Conservation (phyloP, 331 rosid genomes). For the Dryas integrifolia region DNA sequence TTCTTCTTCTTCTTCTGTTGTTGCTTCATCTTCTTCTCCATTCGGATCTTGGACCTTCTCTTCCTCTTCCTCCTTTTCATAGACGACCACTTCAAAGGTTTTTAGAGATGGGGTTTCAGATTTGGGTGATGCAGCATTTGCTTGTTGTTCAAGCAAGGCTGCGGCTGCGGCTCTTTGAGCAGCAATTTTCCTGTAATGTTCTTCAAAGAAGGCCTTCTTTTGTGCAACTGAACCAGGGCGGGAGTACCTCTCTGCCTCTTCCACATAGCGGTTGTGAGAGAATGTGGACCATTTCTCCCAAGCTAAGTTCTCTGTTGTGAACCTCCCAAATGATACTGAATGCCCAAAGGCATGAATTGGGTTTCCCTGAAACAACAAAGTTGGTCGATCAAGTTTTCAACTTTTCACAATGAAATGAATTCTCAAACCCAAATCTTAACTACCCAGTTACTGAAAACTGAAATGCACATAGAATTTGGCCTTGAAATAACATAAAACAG, state of each 20-base stretch:
- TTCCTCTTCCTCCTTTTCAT: conserved; percentile 2
- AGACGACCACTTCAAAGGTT: conserved; percentile 28
- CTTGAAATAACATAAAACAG: conserved; percentile 11
- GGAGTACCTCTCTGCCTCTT: conserved; percentile 82
- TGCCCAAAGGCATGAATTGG: conserved; percentile 75
- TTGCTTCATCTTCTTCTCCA: conserved; percentile 12
- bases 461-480: neutral
- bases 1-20: no score
- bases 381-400: neutral
- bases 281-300: conserved; percentile 94
- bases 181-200: conserved; percentile 87
- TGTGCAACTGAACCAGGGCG: conserved; percentile 90
- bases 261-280: conserved; percentile 80
- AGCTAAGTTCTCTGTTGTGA: conserved; percentile 66
- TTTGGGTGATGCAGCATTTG: conserved; percentile 36
- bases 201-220: conserved; percentile 98
- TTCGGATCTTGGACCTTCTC: conserved; percentile 18
- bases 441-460: neutral
- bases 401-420: neutral
- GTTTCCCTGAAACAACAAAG: conserved; percentile 51
- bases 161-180: conserved; percentile 82
- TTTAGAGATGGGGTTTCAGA: conserved; percentile 18
- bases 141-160: conserved; percentile 74
- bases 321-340: conserved; percentile 88
- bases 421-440: neutral